These are phyloP conservation scores for Pichia sp. DNA, from an alignment of 1,139 yeast genomes.

Conservation along the genomic window DNA sequence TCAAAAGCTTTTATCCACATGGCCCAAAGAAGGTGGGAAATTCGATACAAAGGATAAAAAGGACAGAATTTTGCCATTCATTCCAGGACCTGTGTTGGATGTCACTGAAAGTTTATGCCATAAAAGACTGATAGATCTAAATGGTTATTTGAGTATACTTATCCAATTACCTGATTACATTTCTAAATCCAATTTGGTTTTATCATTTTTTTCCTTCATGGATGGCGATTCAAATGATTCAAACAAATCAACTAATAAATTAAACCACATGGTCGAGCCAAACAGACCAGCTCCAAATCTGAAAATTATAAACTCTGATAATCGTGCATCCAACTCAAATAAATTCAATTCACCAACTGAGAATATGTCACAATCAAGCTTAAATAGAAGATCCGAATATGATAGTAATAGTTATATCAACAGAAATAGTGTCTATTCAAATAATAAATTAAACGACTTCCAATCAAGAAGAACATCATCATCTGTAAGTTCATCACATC, in stretches of 20 bases:
- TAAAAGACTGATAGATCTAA: constrained; percentile 78
- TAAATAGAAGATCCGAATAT: constrained; percentile 29
- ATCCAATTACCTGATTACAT: constrained; percentile 73
- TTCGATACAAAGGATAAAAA: constrained; percentile 47
- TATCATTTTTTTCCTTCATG: constrained; percentile 60
- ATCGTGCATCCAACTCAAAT: background rate
- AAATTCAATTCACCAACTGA: constrained; percentile 3
- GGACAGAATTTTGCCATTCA: constrained; percentile 77
- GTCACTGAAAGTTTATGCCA: constrained; percentile 86
- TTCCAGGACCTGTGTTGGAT: constrained; percentile 93
- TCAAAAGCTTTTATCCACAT: constrained; percentile 71
- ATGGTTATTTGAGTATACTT: constrained; percentile 71
- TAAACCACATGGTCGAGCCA: constrained; percentile 20
- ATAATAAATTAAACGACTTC: constrained; percentile 19
- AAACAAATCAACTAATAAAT: background rate
- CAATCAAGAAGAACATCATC: constrained; percentile 9
- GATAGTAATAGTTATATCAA: constrained; percentile 17
- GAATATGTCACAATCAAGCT: constrained; percentile 27
- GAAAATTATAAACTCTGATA: constrained; percentile 21
- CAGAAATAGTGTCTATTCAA: constrained; percentile 17
- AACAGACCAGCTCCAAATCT: constrained; percentile 26
- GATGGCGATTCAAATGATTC: constrained; percentile 44
- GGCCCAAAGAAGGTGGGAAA: constrained; percentile 91
- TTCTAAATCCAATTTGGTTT: constrained; percentile 62
- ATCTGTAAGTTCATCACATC: constrained; percentile 8